A percentile compares a stretch with the other conserved stretches of the same genome.
Conservation (phyloP, 2,329 filamentous ascomycete species). For the Exophiala alcalophila region DNA sequence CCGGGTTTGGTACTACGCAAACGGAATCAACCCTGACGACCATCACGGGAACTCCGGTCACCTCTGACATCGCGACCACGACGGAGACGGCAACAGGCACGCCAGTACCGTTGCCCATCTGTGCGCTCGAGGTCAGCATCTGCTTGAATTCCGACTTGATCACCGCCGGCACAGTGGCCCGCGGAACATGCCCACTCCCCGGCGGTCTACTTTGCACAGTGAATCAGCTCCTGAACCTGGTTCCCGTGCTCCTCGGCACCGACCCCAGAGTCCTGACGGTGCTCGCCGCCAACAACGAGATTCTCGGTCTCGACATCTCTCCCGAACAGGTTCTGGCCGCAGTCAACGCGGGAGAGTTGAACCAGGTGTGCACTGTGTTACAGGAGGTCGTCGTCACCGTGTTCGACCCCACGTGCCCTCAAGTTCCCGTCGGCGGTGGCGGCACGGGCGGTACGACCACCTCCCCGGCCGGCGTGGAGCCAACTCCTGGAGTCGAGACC, state of each 20-base stretch:
- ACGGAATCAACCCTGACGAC: too few species aligned
- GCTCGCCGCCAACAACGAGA: conserved; percentile 4
- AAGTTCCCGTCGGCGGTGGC: not conserved
- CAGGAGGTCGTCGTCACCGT: conserved; percentile 4
- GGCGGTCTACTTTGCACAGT: conserved; percentile 8
- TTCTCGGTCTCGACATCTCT: conserved; percentile 10
- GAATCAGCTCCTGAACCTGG: conserved; percentile 5
- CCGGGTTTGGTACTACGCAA: too few species aligned
- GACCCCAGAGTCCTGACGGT: too few species aligned
- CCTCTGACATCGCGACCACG: too few species aligned
- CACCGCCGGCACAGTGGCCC: conserved; percentile 1
- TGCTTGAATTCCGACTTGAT: conserved; percentile 4
- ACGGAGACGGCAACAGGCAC: too few species aligned
- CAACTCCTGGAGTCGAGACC: too few species aligned
- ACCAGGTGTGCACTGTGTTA: conserved; percentile 1
- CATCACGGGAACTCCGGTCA: too few species aligned
- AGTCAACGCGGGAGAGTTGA: conserved; percentile 5
- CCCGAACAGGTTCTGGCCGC: conserved; percentile 5
- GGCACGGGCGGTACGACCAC: not conserved
- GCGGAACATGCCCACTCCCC: not conserved
- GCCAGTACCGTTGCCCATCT: too few species aligned
- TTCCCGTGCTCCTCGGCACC: conserved; percentile 7
- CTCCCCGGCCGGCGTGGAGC: too few species aligned
- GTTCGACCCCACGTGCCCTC: conserved; percentile 13
- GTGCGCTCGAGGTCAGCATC: conserved; percentile 2